Conservation (phyloP, 1,284 basidiomycete species). For the Ceraceosorus bombacis region DNA sequence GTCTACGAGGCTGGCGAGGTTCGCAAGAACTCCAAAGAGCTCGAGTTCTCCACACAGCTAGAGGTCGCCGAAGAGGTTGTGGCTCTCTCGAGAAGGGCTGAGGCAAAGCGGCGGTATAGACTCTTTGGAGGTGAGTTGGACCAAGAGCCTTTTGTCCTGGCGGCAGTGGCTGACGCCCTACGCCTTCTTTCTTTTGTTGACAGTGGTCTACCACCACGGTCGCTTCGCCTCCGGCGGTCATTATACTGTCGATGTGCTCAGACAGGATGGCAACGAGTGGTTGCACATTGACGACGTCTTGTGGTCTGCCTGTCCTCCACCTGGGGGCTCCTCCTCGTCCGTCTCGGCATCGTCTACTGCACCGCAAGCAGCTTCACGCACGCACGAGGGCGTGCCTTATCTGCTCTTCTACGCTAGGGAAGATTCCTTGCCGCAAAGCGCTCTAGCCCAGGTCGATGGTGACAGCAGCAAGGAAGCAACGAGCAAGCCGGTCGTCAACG, state of each 20-base stretch:
- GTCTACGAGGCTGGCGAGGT: conserved; percentile 77
- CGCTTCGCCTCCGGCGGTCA: conserved; percentile 83
- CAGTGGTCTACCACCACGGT: conserved; percentile 87
- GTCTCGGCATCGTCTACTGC: conserved; percentile 50
- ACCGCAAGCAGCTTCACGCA: background rate
- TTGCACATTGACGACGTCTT: conserved; percentile 83
- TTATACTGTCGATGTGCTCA: conserved; percentile 85
- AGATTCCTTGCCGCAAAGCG: conserved; percentile 1
- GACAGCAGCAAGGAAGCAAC: no score
- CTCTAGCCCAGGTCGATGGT: no score
- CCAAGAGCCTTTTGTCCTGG: conserved; percentile 38
- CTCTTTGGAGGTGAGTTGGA: conserved; percentile 66
- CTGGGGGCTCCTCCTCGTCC: conserved; percentile 57
- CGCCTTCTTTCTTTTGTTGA: conserved; percentile 36
- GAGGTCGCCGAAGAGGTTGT: conserved; percentile 56
- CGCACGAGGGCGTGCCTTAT: conserved; percentile 59
- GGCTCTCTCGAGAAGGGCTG: conserved; percentile 21
- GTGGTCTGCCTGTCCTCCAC: background rate
- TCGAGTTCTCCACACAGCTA: conserved; percentile 70
- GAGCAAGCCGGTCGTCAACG: no score
- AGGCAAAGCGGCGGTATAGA: conserved; percentile 61
- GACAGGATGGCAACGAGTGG: conserved; percentile 69
- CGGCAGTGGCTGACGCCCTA: background rate
- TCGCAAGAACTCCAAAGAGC: conserved; percentile 75
- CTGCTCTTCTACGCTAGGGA: conserved; percentile 68